Evolutionary conservation across 164 flowering plant genomes (phyloP).

Genomic region (Taxillus chinensis): DNA sequence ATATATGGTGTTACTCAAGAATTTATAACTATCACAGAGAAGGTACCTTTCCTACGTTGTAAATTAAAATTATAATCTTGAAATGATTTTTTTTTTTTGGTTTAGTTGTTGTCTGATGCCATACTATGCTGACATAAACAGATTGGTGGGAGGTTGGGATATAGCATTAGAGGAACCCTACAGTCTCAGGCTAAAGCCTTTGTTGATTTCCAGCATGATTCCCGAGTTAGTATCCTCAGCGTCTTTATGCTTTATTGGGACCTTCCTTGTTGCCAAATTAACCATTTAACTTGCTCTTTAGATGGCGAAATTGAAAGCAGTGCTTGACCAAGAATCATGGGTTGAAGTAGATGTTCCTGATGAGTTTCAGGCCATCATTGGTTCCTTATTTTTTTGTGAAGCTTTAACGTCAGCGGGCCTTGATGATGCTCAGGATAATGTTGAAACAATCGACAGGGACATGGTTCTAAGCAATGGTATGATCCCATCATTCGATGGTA

Average conservation of each 20-base stretch:
- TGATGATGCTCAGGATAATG: constrained; percentile 18
- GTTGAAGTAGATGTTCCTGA: constrained; percentile 87
- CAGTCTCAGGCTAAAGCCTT: constrained; percentile 97
- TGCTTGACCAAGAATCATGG: constrained; percentile 99
- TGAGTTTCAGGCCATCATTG: constrained; percentile 77
- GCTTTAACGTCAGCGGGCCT: constrained; percentile 19
- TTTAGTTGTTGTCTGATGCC: constrained; percentile 10
- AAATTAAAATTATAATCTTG: background rate
- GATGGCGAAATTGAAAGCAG: constrained; percentile 88
- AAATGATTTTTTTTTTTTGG: background rate
- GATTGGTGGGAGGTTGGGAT: constrained; percentile 98
- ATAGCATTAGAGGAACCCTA: constrained; percentile 87
- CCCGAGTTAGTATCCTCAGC: constrained; percentile 53
- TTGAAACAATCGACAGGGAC: constrained; percentile 13
- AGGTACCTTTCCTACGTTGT: constrained; percentile 32
- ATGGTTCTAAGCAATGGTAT: constrained; percentile 7
- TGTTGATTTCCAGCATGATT: constrained; percentile 85
- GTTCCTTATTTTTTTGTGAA: constrained; percentile 36
- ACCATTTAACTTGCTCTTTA: constrained; percentile 19
- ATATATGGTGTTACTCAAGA: constrained; percentile 84
- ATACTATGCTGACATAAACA: constrained; percentile 29
- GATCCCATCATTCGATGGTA: constrained; percentile 10
- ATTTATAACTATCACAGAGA: constrained; percentile 84
- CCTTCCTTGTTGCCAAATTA: constrained; percentile 2
- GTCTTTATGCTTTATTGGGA: background rate